Evolutionary conservation across 352 stramenopile species (phyloP).

Genomic region (Pythium rhizo-oryzae): DNA sequence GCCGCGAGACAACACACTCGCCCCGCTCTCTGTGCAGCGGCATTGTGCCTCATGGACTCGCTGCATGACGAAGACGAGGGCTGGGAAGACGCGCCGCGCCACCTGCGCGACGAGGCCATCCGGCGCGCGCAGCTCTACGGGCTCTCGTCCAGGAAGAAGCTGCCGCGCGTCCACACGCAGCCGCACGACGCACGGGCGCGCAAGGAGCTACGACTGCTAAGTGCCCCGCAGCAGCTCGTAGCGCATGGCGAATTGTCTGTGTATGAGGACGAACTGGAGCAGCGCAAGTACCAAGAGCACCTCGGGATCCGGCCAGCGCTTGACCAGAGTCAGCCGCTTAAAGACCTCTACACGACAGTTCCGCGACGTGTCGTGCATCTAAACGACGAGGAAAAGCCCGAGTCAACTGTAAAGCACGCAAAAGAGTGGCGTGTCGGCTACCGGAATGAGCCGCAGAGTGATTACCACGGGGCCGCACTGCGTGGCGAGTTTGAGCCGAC

Average conservation of each 20-base stretch:
- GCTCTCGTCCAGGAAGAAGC: conserved; percentile 32
- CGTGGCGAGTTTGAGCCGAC: conserved; percentile 53
- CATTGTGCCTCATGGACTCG: conserved; percentile 1
- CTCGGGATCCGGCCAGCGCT: conserved; percentile 47
- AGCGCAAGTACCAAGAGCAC: conserved; percentile 55
- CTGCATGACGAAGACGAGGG: conserved; percentile 9
- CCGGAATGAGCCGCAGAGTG: conserved; percentile 41
- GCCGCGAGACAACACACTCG: too few relatives aligned
- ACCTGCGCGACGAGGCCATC: conserved; percentile 29
- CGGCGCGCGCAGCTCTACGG: conserved; percentile 50
- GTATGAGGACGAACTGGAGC: conserved; percentile 53
- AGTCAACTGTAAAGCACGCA: conserved; percentile 23
- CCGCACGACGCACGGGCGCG: conserved; percentile 45
- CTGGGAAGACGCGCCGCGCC: neutral
- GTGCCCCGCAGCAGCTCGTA: conserved; percentile 22
- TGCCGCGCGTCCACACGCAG: conserved; percentile 40
- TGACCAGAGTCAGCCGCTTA: conserved; percentile 46
- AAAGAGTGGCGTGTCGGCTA: conserved; percentile 53
- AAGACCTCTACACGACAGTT: conserved; percentile 57
- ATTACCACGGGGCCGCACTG: conserved; percentile 30
- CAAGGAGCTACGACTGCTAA: conserved; percentile 45
- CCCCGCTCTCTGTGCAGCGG: too few relatives aligned
- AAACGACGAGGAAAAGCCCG: conserved; percentile 7
- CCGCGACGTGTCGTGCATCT: conserved; percentile 35
- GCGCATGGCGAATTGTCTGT: conserved; percentile 19